phyloP scores from a whole-genome alignment of 495 filamentous ascomycete genomes.

The Schizothecium vesticola region DNA sequence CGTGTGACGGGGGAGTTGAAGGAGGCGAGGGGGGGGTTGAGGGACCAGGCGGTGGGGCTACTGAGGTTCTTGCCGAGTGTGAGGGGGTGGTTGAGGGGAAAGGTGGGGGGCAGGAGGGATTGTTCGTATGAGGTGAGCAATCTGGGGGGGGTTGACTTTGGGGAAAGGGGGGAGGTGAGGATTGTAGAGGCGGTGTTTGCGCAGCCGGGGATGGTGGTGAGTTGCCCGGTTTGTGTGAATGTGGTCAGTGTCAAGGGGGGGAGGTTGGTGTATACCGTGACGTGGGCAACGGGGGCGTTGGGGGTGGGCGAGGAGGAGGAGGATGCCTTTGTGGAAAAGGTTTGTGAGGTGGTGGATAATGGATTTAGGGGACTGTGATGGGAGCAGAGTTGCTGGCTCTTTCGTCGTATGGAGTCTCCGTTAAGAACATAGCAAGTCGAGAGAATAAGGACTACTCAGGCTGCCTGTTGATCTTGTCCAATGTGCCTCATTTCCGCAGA shows the following conservation, averaged over 20 bases:
- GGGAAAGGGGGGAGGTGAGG: not conserved
- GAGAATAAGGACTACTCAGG: no score
- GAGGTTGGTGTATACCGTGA: constrained; percentile 10
- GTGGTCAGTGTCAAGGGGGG: constrained; percentile 10
- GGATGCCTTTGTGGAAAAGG: constrained; percentile 4
- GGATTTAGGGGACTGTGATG: not conserved
- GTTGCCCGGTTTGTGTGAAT: constrained; percentile 9
- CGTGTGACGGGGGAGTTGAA: not conserved
- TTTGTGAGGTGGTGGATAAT: constrained; percentile 1
- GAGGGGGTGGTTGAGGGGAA: constrained; percentile 8
- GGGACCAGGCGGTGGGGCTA: constrained; percentile 16
- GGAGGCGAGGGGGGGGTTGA: constrained; percentile 3
- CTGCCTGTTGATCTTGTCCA: no score
- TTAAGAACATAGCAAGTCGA: no score
- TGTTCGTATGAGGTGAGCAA: constrained; percentile 15
- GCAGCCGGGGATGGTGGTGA: constrained; percentile 14
- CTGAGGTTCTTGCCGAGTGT: constrained; percentile 16
- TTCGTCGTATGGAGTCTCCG: not conserved
- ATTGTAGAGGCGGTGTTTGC: constrained; percentile 12
- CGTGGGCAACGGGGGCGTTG: constrained; percentile 9
- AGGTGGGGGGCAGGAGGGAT: constrained; percentile 10
- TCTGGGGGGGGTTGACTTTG: constrained; percentile 7
- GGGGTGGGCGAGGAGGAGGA: constrained; percentile 7
- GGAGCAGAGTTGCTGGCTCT: not conserved
- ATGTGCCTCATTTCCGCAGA: no score